phyloP scores from a whole-genome alignment of 1,284 basidiomycete genomes.

The Ustilago trichophora region DNA sequence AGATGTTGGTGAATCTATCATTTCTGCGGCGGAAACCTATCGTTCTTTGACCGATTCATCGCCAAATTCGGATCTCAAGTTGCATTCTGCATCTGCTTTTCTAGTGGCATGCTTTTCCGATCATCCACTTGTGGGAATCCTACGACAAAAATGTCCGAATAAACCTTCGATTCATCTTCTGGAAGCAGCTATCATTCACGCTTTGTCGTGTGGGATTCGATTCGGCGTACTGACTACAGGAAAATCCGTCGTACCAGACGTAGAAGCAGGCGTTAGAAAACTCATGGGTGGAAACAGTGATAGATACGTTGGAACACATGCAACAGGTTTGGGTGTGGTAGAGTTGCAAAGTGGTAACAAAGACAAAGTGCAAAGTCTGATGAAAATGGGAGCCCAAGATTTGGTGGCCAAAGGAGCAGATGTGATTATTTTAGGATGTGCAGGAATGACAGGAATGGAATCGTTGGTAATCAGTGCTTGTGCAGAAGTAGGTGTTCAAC shows the following conservation, averaged over 20 bases:
- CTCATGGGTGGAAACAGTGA: slow-evolving; percentile 41
- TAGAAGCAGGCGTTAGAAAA: slow-evolving; percentile 41
- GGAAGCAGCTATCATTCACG: slow-evolving; percentile 43
- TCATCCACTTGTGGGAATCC: slow-evolving; percentile 49
- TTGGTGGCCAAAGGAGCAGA: slow-evolving; percentile 42
- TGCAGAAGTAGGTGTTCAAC: neutral
- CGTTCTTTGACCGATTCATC: neutral
- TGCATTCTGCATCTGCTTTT: slow-evolving; percentile 23
- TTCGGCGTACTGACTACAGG: slow-evolving; percentile 58
- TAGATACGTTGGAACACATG: slow-evolving; percentile 43
- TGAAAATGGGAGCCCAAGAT: slow-evolving; percentile 20
- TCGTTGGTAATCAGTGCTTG: slow-evolving; percentile 27
- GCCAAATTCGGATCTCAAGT: neutral
- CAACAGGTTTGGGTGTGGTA: slow-evolving; percentile 50
- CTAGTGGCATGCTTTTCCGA: slow-evolving; percentile 55
- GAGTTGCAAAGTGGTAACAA: slow-evolving; percentile 33
- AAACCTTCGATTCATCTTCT: slow-evolving; percentile 45
- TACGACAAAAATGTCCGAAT: slow-evolving; percentile 14
- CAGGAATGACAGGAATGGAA: slow-evolving; percentile 57
- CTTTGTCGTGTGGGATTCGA: slow-evolving; percentile 3
- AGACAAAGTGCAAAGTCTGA: slow-evolving; percentile 25
- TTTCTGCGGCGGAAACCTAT: slow-evolving; percentile 42
- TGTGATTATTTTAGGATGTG: slow-evolving; percentile 57
- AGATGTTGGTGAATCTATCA: slow-evolving; percentile 24
- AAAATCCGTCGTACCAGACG: slow-evolving; percentile 35